Percentiles rank a stretch among this genome's conserved stretches.
Conservation (phyloP, 495 filamentous ascomycete genomes). For the Antarctomyces pellizariae region DNA sequence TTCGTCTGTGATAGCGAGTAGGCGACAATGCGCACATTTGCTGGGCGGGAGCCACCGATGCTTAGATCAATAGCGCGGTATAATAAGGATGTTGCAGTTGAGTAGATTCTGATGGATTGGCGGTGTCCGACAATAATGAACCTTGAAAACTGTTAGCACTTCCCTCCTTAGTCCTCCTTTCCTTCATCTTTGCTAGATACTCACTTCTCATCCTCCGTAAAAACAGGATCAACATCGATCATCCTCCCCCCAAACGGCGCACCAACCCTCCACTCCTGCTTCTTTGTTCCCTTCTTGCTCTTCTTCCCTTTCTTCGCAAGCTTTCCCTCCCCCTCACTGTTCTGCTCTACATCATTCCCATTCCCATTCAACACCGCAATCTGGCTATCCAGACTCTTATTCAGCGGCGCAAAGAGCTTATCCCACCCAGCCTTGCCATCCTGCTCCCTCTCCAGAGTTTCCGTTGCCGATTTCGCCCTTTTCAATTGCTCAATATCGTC, state of each 20-base stretch:
- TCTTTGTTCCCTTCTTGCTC: conserved; percentile 5
- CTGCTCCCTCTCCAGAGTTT: background rate
- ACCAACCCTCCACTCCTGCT: conserved; percentile 29
- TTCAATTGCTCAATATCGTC: conserved; percentile 6
- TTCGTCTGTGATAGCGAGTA: conserved; percentile 34
- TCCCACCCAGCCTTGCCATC: conserved; percentile 7
- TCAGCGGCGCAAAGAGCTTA: conserved; percentile 4
- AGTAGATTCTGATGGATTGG: conserved; percentile 54
- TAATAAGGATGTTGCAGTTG: conserved; percentile 55
- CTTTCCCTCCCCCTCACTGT: conserved; percentile 1
- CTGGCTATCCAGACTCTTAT: conserved; percentile 2
- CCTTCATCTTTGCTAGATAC: too few relatives aligned
- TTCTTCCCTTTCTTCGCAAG: conserved; percentile 1
- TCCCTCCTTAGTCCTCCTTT: too few relatives aligned
- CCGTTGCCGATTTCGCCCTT: conserved; percentile 9
- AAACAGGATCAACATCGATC: conserved; percentile 49
- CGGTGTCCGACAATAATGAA: conserved; percentile 36
- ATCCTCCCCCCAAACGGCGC: conserved; percentile 43
- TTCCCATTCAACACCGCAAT: conserved; percentile 7
- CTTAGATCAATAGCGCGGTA: conserved; percentile 32
- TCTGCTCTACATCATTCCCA: conserved; percentile 8
- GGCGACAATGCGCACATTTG: conserved; percentile 21
- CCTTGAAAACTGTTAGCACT: too few relatives aligned
- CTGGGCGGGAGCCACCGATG: conserved; percentile 4
- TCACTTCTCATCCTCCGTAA: conserved; percentile 64